Evolutionary conservation across 495 filamentous ascomycete species (phyloP), one percentile per base, ranked within the genome.

Genomic region (Paragyromitra xinjiangensis): DNA sequence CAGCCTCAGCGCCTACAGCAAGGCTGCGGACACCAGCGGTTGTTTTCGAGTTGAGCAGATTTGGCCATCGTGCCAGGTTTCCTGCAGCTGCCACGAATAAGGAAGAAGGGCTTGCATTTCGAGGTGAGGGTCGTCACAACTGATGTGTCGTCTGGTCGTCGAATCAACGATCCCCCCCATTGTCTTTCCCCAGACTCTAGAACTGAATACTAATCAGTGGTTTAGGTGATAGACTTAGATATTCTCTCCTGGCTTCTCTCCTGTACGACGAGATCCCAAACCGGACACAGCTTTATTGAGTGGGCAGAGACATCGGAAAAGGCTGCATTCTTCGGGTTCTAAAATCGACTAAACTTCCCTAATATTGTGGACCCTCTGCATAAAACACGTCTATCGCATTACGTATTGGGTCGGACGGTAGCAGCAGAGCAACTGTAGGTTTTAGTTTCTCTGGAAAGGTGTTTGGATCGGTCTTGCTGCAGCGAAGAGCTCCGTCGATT

Each of bases 151-250:
- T 51, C 29, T 37, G 6, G 19, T 12, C 48, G n/a, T 39, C 40
- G 40, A 65, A 70, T 45, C 72, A 70, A 40, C 56, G 55, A 73
- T 66, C 63, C 26, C 51, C 29, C 29, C 37, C 39, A 53, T 42
- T 75, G 19, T 45, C 37, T 56, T 71, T 65, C 73, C 56, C 67
- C 73, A 34, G 73, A 73, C 64, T 76, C 48, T 50, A 11, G n/a
- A 45, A 22, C 26, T 39, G 69, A 19, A 53, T 73, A 71, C 73
- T 76, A 71, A 76, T 76, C 67, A 71, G 68, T 56, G 29, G 61
- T 76, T 70, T 62, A 19, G 26, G 53, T 48, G 64, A 45, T 62
- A 72, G 55, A 55, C 69, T 44, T 70, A 44, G 65, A 64, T n/a
- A 56, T n/a, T 53, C 50, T 48, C 51, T 50, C 55, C 40, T 61